Percentiles rank a stretch among this genome's conserved stretches.
These are phyloP conservation scores for Pulveroboletus sp. DNA, from an alignment of 768 basidiomycete genomes.

Conservation along the genomic window DNA sequence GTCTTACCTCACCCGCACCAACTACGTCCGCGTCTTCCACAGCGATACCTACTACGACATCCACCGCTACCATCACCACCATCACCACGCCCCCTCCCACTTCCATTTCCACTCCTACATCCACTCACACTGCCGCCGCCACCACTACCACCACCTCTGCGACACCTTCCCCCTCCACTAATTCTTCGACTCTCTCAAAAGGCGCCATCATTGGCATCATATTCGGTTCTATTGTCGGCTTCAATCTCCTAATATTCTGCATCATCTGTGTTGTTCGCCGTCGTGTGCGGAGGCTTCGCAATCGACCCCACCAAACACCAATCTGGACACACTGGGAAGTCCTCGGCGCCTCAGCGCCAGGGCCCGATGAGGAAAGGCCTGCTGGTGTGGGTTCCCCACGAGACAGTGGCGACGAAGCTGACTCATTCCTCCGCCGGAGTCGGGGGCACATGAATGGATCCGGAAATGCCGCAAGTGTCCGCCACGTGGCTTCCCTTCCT, in stretches of 20 bases:
- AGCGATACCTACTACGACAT: constrained; percentile 20
- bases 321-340: constrained; percentile 45
- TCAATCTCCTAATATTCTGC: constrained; percentile 54
- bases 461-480: constrained; percentile 12
- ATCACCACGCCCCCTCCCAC: constrained; percentile 28
- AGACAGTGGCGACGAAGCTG: constrained; percentile 64
- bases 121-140: constrained; percentile 23
- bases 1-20: constrained; percentile 60
- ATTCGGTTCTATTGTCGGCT: constrained; percentile 52
- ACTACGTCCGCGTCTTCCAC: constrained; percentile 26
- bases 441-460: constrained; percentile 18
- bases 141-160: constrained; percentile 24
- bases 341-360: constrained; percentile 28
- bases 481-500: constrained; percentile 27
- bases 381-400: constrained; percentile 67
- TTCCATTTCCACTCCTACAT: constrained; percentile 23
- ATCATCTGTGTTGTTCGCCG: constrained; percentile 33
- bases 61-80: constrained; percentile 27
- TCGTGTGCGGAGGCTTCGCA: constrained; percentile 18
- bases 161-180: constrained; percentile 20
- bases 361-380: constrained; percentile 31
- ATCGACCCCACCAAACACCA: constrained; percentile 23
- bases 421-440: constrained; percentile 54
- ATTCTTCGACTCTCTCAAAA: constrained; percentile 31
- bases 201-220: constrained; percentile 33